Evolutionary conservation across 2,329 filamentous ascomycete species (phyloP), one percentile per base, ranked within the genome.

Genomic region (Sclerotinia minor): DNA sequence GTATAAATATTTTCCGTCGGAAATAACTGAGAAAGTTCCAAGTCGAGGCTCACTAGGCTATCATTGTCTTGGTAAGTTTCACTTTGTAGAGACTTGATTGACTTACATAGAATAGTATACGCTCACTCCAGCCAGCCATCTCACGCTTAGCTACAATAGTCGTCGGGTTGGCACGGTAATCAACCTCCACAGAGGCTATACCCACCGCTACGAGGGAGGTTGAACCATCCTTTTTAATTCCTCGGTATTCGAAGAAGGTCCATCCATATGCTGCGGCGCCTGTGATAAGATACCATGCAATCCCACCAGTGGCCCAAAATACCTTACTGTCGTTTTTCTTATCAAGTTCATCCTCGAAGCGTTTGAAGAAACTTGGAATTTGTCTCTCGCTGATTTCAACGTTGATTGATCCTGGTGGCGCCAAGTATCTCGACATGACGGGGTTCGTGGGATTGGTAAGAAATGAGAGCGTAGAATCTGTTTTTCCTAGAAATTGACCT

Each of bases 1-100:
- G 49, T 72, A 73, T 38, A 71, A 44, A 35, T 70, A 70, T 7
- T 35, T 55, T 2, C 53, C 64, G 38, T 64, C 50, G 5, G 29
- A 58, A n/a, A 70, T 52, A 9, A 67, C 65, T 15, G 59, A 70
- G 52, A 73, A 71, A 21, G 64, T 64, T 17, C 72, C 71, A 26
- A 72, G 69, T 35, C 49, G 52, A 57, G 71, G 71, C n/a, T 71
- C 69, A 61, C 61, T 38, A 5, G 44, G 35, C 69, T 68, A 26
- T 35, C 45, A 29, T 17, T 38, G n/a, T 19, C 13, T 60, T 52
- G 61, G 68, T 44, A 65, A 41, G 24, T 15, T 26, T 41, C 8
- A 5, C 7, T 32, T n/a, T 13, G 13, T 0, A 9, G 5, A 38
- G 1, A 17, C 32, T n/a, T 49, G 6, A 15, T 19, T 5, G 19